Evolutionary conservation across 192 early-diverging fungal genomes (phyloP).

Genomic region (Phycomyces nitens): DNA sequence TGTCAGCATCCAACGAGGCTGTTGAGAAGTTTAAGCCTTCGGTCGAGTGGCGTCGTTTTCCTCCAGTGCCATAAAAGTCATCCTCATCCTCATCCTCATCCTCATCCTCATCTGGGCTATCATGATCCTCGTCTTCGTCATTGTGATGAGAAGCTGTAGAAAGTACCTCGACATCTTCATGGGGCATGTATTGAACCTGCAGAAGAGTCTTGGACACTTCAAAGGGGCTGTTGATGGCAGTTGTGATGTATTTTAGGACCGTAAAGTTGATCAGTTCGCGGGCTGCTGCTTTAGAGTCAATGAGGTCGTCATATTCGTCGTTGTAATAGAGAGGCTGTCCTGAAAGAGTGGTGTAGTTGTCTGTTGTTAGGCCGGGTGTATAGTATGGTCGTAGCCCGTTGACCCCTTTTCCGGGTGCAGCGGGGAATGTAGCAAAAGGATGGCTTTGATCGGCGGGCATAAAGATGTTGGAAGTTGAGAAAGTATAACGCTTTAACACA

Average conservation of each 20-base stretch:
- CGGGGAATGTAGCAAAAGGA: constrained; percentile 28
- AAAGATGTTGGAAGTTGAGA: neutral
- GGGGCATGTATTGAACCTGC: constrained; percentile 72
- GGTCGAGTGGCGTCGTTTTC: constrained; percentile 15
- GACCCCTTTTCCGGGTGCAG: constrained; percentile 19
- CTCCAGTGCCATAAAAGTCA: constrained; percentile 20
- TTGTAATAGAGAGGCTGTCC: constrained; percentile 1
- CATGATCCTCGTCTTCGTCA: constrained; percentile 20
- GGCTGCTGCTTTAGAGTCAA: constrained; percentile 47
- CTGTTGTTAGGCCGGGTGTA: constrained; percentile 20
- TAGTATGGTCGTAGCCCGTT: constrained; percentile 34
- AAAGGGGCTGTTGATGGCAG: constrained; percentile 60
- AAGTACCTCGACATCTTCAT: constrained; percentile 43
- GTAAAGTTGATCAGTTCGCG: constrained; percentile 62
- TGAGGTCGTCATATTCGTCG: constrained; percentile 34
- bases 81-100: constrained; percentile 31
- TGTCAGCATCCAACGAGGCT: constrained; percentile 38
- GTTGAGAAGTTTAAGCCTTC: constrained; percentile 23
- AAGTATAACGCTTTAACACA: too few relatives aligned
- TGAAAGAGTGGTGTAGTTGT: constrained; percentile 22
- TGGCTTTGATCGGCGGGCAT: constrained; percentile 25
- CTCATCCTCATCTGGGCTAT: constrained; percentile 24
- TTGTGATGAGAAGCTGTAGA: neutral
- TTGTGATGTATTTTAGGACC: constrained; percentile 57
- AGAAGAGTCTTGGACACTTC: constrained; percentile 65